Evolutionary conservation across 2,329 filamentous ascomycete species (phyloP).

Genomic region (Apiospora aurea): DNA sequence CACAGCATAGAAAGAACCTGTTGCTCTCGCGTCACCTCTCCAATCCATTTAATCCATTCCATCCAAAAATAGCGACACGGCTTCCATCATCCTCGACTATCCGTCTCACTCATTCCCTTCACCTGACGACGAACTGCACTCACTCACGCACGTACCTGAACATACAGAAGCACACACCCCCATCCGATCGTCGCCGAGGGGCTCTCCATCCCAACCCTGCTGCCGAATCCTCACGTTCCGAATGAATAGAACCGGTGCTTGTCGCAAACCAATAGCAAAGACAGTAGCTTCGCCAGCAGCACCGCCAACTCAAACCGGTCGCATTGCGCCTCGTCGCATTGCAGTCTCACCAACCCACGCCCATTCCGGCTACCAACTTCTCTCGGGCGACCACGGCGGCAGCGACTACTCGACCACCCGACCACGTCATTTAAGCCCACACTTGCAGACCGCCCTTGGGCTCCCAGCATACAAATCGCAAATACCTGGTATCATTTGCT

Average conservation of each 20-base stretch:
- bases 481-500: not conserved
- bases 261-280: constrained; percentile 17
- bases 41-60: not conserved
- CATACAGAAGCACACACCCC: not conserved
- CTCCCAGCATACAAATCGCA: not conserved
- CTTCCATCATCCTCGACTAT: constrained; percentile 11
- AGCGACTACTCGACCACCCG: not conserved
- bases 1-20: not conserved
- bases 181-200: constrained; percentile 10
- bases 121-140: constrained; percentile 16
- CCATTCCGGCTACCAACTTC: constrained; percentile 5
- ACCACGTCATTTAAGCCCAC: not conserved
- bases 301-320: not conserved
- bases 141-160: constrained; percentile 8
- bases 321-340: constrained; percentile 17
- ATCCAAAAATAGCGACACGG: constrained; percentile 22
- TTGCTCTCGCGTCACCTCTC: constrained; percentile 15
- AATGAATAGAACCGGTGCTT: not conserved
- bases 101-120: constrained; percentile 15
- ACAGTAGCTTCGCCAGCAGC: not conserved
- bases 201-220: not conserved
- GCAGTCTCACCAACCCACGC: not conserved
- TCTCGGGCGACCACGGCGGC: not conserved
- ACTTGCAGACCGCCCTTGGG: constrained; percentile 3
- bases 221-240: not conserved